Evolutionary conservation across 1,284 basidiomycete genomes (phyloP), one percentile per base, ranked within the genome.

Genomic region (Sporisorium iseilematis-ciliati): DNA sequence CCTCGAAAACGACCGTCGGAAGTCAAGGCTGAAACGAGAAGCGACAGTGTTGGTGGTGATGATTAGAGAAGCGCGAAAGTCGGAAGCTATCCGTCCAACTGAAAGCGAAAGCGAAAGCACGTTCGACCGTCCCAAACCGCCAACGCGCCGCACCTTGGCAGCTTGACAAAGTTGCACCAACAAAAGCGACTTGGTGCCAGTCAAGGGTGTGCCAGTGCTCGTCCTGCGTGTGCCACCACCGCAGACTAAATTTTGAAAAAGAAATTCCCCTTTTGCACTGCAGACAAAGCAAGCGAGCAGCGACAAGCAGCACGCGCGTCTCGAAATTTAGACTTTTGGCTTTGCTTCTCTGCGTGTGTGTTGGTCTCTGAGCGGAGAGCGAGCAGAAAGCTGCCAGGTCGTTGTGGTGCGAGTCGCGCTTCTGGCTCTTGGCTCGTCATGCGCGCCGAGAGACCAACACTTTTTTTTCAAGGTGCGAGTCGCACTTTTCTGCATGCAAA

Each of bases 391-490:
- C 25, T 26, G 45, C 45, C 45, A 25, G 25, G 23, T 45, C 23
- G 29, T 45, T 25, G 43, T 26, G 43, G 5, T 46, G 43, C n/a
- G 21, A n/a, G 42, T 20, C 42, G 35, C 35, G 35, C 35, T 38
- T 38, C 16, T 38, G 35, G 20, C 42, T 43, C 10, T 38, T 38
- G 35, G 20, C 42, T 43, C 10, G 48, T 18, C 48, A 25, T 25
- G 49, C 49, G 31, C 31, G 29, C 4, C 31, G 31, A 51, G 31
- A 51, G 49, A 51, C 49, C 49, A 51, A 51, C 49, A 51, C 31
- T 33, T 51, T n/a, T n/a, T n/a, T n/a, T n/a, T 16, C 23, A 20
- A 38, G 12, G 18, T 21, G 48, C 45, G 21, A 46, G 10, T n/a
- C 21, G 5, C 43, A 21, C n/a, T 21, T 5, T 5, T n/a, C 16